Evolutionary conservation across 2,329 filamentous ascomycete species (phyloP).

Genomic region (Colletotrichum limetticola): DNA sequence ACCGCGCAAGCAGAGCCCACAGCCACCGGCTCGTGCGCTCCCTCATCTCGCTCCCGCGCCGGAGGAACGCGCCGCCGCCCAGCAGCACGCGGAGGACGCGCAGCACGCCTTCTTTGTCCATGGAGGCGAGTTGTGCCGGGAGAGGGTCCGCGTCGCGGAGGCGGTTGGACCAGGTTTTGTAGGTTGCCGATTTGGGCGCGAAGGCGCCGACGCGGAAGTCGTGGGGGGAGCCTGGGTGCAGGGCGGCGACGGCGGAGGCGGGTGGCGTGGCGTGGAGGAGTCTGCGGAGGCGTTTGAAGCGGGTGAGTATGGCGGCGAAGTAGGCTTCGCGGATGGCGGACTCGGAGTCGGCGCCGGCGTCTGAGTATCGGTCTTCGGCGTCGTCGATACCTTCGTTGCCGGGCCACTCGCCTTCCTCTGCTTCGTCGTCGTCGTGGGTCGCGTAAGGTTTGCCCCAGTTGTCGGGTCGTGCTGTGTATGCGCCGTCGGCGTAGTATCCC

Average conservation of each 20-base stretch:
- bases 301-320: conserved; percentile 71
- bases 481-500: conserved; percentile 81
- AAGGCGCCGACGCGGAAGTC: conserved; percentile 66
- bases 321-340: conserved; percentile 71
- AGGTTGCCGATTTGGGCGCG: conserved; percentile 60
- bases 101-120: conserved; percentile 75
- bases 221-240: conserved; percentile 59
- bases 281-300: conserved; percentile 73
- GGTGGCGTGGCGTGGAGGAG: conserved; percentile 69
- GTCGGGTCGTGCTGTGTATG: conserved; percentile 74
- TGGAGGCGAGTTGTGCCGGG: conserved; percentile 68
- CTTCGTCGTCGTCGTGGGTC: conserved; percentile 41
- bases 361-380: conserved; percentile 42
- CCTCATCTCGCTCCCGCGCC: conserved; percentile 67
- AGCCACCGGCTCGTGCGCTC: conserved; percentile 82
- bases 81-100: conserved; percentile 75
- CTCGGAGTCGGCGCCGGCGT: conserved; percentile 38
- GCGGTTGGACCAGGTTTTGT: conserved; percentile 62
- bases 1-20: conserved; percentile 82
- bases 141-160: conserved; percentile 65
- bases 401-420: conserved; percentile 35
- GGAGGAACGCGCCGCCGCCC: conserved; percentile 71
- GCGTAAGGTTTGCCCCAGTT: conserved; percentile 41
- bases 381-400: conserved; percentile 41
- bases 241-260: conserved; percentile 58